Evolutionary conservation across 75 land plant genomes (phyloP).

Genomic region (Chamaecyparis obtusa): DNA sequence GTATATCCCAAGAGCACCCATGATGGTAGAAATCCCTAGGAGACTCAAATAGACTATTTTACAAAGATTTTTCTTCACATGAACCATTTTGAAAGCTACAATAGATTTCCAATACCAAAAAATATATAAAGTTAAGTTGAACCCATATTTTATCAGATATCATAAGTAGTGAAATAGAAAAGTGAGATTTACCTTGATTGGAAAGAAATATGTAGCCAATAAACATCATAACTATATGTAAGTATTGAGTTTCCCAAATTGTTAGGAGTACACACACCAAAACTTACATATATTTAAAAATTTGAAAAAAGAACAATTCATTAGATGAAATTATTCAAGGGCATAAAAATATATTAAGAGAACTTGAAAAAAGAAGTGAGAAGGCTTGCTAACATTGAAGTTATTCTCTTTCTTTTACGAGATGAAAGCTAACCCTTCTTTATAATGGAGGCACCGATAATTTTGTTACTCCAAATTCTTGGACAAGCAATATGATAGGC

Average conservation of each 20-base stretch:
- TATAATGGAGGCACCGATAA: background rate
- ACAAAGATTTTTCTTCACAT: conserved; percentile 22
- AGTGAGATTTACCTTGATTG: conserved; percentile 10
- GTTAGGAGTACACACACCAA: too few species aligned
- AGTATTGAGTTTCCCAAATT: background rate
- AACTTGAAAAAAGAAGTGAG: too few species aligned
- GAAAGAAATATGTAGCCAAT: conserved; percentile 16
- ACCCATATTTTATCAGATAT: background rate
- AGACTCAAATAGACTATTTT: conserved; percentile 50
- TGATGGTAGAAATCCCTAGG: conserved; percentile 37
- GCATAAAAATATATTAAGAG: background rate
- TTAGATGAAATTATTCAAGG: background rate
- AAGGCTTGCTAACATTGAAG: background rate
- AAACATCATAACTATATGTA: conserved; percentile 23
- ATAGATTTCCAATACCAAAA: conserved; percentile 27
- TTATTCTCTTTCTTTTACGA: background rate
- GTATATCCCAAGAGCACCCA: conserved; percentile 56
- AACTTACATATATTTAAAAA: too few species aligned
- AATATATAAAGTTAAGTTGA: background rate
- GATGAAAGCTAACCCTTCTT: background rate
- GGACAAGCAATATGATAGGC: background rate
- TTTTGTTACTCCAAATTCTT: background rate
- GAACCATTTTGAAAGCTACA: conserved; percentile 55
- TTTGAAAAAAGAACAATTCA: background rate
- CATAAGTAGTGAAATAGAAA: background rate